Conservation (phyloP, 805 yeast genomes). For the Saccharomycopsis babjevae region DNA sequence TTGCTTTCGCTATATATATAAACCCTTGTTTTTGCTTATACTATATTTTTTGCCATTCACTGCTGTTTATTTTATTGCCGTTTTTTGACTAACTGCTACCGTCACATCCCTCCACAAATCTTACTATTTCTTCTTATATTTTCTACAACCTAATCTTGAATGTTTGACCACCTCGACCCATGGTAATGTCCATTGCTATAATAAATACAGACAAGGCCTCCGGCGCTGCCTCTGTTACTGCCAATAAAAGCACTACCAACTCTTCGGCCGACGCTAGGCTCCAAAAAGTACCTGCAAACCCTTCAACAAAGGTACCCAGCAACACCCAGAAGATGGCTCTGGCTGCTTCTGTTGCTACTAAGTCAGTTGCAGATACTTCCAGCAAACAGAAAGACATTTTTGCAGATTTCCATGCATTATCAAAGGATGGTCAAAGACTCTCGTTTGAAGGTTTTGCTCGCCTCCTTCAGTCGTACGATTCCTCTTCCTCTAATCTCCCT, state of each 20-base stretch:
- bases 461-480: not conserved
- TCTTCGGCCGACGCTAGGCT: not conserved
- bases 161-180: conserved; percentile 11
- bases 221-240: not conserved
- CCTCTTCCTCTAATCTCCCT: not conserved
- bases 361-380: not conserved
- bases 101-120: too few relatives aligned
- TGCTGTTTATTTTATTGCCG: not conserved
- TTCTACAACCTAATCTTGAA: not conserved
- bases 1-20: too few relatives aligned
- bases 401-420: not conserved
- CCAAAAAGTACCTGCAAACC: too few relatives aligned
- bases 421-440: not conserved
- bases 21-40: too few relatives aligned
- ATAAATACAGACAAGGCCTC: not conserved
- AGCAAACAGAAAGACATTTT: not conserved
- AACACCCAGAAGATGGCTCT: too few relatives aligned
- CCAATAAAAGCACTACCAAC: not conserved
- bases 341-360: not conserved
- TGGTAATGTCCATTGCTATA: not conserved
- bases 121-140: too few relatives aligned
- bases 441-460: not conserved
- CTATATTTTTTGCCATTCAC: too few relatives aligned
- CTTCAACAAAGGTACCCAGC: too few relatives aligned
- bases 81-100: too few relatives aligned